A percentile compares a stretch with the other conserved stretches of the same genome.
Evolutionary conservation across 768 basidiomycete species (phyloP).

Genomic region (Mycena amicta): DNA sequence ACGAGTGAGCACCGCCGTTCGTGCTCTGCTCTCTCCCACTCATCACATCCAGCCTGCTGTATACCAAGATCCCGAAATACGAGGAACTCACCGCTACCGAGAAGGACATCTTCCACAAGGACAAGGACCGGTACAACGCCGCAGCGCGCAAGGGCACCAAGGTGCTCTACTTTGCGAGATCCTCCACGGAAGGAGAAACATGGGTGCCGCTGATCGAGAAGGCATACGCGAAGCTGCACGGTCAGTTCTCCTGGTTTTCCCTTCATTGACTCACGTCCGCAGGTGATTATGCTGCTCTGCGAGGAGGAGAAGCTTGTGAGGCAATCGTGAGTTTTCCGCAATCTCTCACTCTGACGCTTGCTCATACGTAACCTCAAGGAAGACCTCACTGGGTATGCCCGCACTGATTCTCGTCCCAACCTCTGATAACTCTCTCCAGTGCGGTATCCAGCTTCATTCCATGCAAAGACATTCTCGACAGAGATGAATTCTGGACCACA

Average conservation of each 20-base stretch:
- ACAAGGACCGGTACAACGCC: slow-evolving; percentile 48
- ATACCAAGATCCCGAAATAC: slow-evolving; percentile 51
- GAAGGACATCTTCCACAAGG: slow-evolving; percentile 50
- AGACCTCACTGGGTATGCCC: slow-evolving; percentile 55
- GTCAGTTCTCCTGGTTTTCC: slow-evolving; percentile 6
- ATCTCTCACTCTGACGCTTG: background rate
- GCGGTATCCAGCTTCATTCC: slow-evolving; percentile 31
- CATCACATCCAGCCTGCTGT: slow-evolving; percentile 48
- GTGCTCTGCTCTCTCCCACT: background rate
- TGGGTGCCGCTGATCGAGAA: slow-evolving; percentile 64
- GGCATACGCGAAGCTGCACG: slow-evolving; percentile 60
- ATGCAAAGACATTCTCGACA: slow-evolving; percentile 48
- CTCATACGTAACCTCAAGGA: slow-evolving; percentile 37
- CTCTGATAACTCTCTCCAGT: slow-evolving; percentile 14
- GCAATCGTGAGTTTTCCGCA: slow-evolving; percentile 34
- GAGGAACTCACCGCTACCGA: slow-evolving; percentile 46
- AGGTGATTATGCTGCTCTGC: slow-evolving; percentile 45
- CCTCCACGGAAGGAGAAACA: slow-evolving; percentile 50
- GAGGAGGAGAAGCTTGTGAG: slow-evolving; percentile 46
- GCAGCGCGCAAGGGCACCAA: slow-evolving; percentile 50
- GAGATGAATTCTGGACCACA: slow-evolving; percentile 51
- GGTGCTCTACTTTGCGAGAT: slow-evolving; percentile 51
- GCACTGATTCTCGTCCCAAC: background rate
- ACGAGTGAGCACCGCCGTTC: slow-evolving; percentile 45
- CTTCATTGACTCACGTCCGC: background rate